Conservation (phyloP, 108 stramenopile genomes). For the Conticribra weissflogii region DNA sequence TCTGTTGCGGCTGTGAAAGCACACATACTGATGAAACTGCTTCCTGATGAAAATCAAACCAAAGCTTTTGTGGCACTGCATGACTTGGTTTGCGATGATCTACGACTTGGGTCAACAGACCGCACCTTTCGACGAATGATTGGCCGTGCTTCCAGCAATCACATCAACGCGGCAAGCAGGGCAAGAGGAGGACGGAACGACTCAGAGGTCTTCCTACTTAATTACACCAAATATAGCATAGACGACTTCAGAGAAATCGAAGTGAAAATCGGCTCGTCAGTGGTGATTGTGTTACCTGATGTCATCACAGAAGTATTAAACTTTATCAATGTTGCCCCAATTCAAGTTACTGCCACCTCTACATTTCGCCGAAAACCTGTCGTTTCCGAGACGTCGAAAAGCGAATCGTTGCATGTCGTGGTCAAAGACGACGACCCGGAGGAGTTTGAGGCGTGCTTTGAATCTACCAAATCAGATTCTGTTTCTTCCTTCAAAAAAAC, state of each 20-base stretch:
- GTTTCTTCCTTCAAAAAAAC: slow-evolving; percentile 28
- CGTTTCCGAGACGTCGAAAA: background rate
- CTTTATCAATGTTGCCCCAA: slow-evolving; percentile 47
- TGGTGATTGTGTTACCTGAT: slow-evolving; percentile 79
- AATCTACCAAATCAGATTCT: slow-evolving; percentile 4
- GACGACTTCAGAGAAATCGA: slow-evolving; percentile 48
- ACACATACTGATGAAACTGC: slow-evolving; percentile 46
- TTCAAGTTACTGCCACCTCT: background rate
- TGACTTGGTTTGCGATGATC: slow-evolving; percentile 77
- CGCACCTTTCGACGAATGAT: slow-evolving; percentile 70
- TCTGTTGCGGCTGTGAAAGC: slow-evolving; percentile 68
- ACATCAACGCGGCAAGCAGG: background rate
- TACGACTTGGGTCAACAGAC: slow-evolving; percentile 37
- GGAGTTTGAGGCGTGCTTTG: slow-evolving; percentile 37
- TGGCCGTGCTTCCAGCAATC: slow-evolving; percentile 33
- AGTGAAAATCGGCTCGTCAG: slow-evolving; percentile 75
- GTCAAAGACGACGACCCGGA: slow-evolving; percentile 36
- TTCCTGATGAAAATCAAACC: slow-evolving; percentile 57
- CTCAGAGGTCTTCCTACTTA: slow-evolving; percentile 56
- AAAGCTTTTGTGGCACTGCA: slow-evolving; percentile 58
- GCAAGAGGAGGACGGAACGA: slow-evolving; percentile 6
- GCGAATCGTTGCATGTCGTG: slow-evolving; percentile 12
- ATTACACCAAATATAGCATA: slow-evolving; percentile 53
- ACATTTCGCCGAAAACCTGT: background rate
- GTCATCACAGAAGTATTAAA: slow-evolving; percentile 64